Conservation (phyloP, 257 asterid genomes). For the Forsythia suspensa region DNA sequence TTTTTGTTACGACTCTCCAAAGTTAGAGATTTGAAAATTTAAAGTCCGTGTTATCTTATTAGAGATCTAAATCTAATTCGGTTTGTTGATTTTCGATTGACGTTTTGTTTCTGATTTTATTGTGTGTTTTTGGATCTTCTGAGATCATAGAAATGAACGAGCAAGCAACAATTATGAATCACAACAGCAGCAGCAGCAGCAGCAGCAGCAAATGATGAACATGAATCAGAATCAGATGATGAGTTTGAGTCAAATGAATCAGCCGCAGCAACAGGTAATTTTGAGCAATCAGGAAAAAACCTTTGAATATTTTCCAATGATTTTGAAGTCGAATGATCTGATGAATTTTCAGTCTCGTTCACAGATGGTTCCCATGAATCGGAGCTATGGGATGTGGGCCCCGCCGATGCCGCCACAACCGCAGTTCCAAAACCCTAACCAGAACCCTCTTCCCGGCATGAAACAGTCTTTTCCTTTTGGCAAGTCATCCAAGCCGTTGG, state of each 20-base stretch:
- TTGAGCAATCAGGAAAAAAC: neutral
- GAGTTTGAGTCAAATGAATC: constrained; percentile 38
- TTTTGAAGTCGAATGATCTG: constrained; percentile 8
- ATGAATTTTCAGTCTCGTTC: constrained; percentile 1
- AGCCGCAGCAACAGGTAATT: constrained; percentile 51
- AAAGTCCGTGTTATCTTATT: neutral
- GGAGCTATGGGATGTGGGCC: constrained; percentile 62
- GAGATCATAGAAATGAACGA: constrained; percentile 47
- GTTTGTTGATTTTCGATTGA: neutral
- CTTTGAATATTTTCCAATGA: neutral
- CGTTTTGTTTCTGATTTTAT: neutral
- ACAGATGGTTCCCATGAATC: constrained; percentile 55
- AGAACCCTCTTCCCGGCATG: constrained; percentile 27
- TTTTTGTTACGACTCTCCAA: neutral
- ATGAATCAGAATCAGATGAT: constrained; percentile 38
- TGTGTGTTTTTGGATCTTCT: neutral
- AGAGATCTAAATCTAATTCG: constrained; percentile 5
- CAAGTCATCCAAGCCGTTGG: constrained; percentile 38
- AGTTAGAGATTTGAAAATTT: neutral
- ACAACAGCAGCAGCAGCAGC: constrained; percentile 16
- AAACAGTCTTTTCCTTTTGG: constrained; percentile 32
- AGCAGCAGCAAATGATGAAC: constrained; percentile 36
- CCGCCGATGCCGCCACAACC: constrained; percentile 34
- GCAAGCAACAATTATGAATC: constrained; percentile 50
- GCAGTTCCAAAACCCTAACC: constrained; percentile 48